Evolutionary conservation across 176 grass and related monocot genomes (phyloP).

Genomic region (Oropetium thomaeum): DNA sequence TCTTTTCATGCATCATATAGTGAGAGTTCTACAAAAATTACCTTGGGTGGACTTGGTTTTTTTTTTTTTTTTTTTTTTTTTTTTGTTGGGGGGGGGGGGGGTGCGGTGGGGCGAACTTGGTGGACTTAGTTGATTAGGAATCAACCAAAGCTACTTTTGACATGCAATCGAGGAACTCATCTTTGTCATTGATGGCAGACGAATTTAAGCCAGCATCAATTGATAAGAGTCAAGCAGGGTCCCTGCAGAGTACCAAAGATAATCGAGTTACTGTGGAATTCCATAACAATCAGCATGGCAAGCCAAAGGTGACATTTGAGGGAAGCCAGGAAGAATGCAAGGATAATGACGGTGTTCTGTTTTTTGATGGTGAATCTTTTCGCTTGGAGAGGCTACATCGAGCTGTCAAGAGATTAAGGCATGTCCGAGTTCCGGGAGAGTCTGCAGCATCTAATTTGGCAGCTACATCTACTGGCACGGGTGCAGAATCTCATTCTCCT

Average conservation of each 20-base stretch:
- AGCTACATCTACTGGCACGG: conserved; percentile 44
- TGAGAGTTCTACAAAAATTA: background rate
- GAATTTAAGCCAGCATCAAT: conserved; percentile 99
- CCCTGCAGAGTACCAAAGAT: conserved; percentile 84
- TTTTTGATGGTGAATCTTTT: conserved; percentile 89
- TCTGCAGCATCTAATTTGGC: conserved; percentile 48
- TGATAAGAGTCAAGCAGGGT: conserved; percentile 89
- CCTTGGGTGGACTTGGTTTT: no score
- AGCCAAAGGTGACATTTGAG: conserved; percentile 83
- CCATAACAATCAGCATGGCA: conserved; percentile 91
- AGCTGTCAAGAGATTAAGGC: conserved; percentile 88
- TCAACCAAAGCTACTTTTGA: conserved; percentile 15
- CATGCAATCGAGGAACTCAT: background rate
- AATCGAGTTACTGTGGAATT: conserved; percentile 96
- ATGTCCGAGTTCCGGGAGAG: conserved; percentile 78
- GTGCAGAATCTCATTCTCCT: conserved; percentile 68
- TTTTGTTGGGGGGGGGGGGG: no score
- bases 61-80: no score
- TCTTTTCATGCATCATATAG: background rate
- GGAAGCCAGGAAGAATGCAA: conserved; percentile 95
- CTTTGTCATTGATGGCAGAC: conserved; percentile 53
- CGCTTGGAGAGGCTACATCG: conserved; percentile 79
- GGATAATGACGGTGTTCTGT: conserved; percentile 88
- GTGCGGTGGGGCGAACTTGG: no score
- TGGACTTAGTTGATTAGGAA: conserved; percentile 8